A percentile compares a stretch with the other conserved stretches of the same genome.
These are phyloP conservation scores for Populus hybrid DNA, from an alignment of 441 rosid species.

Conservation along the genomic window DNA sequence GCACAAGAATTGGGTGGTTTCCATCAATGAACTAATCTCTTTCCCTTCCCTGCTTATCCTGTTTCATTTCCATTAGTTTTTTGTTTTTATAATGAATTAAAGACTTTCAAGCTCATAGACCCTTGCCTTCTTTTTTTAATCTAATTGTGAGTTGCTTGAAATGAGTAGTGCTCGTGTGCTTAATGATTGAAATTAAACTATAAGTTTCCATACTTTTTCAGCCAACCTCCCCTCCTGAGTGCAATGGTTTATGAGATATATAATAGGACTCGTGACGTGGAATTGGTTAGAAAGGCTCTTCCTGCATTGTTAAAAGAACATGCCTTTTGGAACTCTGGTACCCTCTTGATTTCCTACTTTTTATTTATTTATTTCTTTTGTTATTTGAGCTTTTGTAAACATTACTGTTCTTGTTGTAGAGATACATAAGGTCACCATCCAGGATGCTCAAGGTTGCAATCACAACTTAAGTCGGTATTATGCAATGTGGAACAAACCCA, in stretches of 20 bases:
- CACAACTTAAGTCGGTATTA: slow-evolving; percentile 70
- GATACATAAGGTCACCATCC: slow-evolving; percentile 53
- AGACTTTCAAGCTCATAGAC: background rate
- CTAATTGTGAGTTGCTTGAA: background rate
- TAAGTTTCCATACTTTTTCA: slow-evolving; percentile 19
- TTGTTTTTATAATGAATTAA: no score
- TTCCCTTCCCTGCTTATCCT: background rate
- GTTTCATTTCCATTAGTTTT: background rate
- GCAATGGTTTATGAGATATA: slow-evolving; percentile 75
- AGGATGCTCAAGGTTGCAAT: slow-evolving; percentile 39
- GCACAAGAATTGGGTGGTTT: background rate
- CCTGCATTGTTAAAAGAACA: slow-evolving; percentile 73
- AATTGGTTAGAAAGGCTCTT: slow-evolving; percentile 48
- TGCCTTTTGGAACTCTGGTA: slow-evolving; percentile 82
- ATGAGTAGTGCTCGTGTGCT: background rate
- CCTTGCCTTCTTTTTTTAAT: background rate
- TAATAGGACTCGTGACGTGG: slow-evolving; percentile 52
- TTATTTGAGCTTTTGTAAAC: background rate
- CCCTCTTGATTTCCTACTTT: background rate
- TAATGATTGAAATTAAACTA: background rate
- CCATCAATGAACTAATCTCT: background rate
- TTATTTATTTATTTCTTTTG: background rate
- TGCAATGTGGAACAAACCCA: slow-evolving; percentile 88
- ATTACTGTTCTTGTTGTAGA: slow-evolving; percentile 34
- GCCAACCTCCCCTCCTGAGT: slow-evolving; percentile 89